Evolutionary conservation across 2,329 filamentous ascomycete species (phyloP), one percentile per base, ranked within the genome.

Genomic region (Phyllosticta ampelicida): DNA sequence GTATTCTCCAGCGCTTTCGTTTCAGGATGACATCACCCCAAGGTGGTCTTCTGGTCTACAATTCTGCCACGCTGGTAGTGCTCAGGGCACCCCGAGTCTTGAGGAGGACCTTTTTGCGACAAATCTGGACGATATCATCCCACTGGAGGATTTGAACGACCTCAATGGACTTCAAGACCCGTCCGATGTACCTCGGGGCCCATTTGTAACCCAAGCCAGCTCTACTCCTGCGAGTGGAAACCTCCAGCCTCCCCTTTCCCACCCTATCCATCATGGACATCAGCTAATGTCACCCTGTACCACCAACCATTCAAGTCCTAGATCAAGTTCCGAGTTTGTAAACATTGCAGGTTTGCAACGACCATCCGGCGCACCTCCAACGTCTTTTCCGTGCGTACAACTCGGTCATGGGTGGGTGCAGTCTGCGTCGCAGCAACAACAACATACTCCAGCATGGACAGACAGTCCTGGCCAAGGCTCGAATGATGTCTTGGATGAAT

Each of bases 231-330:
- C 58, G n/a, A 60, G 48, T 51, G 52, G 50, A 30, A 51, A 51
- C 13, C 29, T 60, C 18, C 53, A 51, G 2, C 53, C 57, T 29
- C 57, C 57, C 29, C 9, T 19, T 29, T 59, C 55, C 20, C 18
- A 30, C 10, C 19, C 30, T 13, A 51, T 16, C n/a, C 50, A 62
- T n/a, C 62, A 65, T 44, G 64, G 65, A 49, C 63, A 65, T 16
- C 71, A 73, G 58, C 54, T 73, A 10, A 56, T 72, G 23, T 71
- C 71, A 3, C 71, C 70, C 18, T 67, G 66, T 53, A 63, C 62
- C 30, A 72, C 70, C n/a, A 71, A 65, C 54, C 64, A 67, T 30
- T 71, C 70, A 23, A 73, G 71, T 61, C 70, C 71, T 5, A 65
- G 68, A 49, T 62, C 69, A 20, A 60, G 53, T 44, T 48, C 16